Percentiles rank a stretch among this genome's conserved stretches.
These are phyloP conservation scores for Hypericum androsaemum DNA, from an alignment of 345 rosid genomes.

Conservation along the genomic window DNA sequence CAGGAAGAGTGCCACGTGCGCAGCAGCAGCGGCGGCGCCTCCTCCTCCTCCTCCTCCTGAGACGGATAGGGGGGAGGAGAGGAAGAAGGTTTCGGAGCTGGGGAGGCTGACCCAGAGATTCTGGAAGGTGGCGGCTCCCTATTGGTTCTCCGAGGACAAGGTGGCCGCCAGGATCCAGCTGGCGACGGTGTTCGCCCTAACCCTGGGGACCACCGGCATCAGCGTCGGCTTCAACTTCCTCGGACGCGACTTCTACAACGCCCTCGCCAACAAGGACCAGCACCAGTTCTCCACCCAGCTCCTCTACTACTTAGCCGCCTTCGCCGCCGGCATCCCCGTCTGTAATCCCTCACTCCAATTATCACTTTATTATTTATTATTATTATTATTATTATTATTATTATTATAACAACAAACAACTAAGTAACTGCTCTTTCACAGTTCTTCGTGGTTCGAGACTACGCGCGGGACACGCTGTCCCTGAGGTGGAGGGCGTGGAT, in stretches of 20 bases:
- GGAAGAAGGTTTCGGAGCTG: conserved; percentile 29
- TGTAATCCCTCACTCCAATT: conserved; percentile 22
- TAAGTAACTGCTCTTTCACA: conserved; percentile 21
- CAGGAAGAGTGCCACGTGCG: no score
- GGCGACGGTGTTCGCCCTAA: conserved; percentile 78
- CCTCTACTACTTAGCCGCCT: conserved; percentile 69
- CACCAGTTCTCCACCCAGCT: conserved; percentile 86
- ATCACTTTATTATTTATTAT: no score
- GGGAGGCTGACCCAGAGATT: conserved; percentile 44
- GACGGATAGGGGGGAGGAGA: neutral
- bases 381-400: no score
- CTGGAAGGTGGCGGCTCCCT: conserved; percentile 91
- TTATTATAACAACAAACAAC: no score
- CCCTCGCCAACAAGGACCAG: conserved; percentile 88
- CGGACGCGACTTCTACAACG: conserved; percentile 96
- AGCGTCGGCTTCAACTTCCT: conserved; percentile 95
- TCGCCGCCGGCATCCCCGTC: conserved; percentile 97
- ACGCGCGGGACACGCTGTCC: conserved; percentile 69
- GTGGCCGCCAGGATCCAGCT: conserved; percentile 69
- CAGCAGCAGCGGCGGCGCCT: no score
- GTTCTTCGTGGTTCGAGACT: conserved; percentile 91
- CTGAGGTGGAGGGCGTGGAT: conserved; percentile 98
- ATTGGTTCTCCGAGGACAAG: conserved; percentile 78
- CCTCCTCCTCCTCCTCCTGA: neutral
- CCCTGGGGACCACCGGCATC: conserved; percentile 81